phyloP scores from a whole-genome alignment of 2,329 filamentous ascomycete genomes.

The Beauveria sp. region DNA sequence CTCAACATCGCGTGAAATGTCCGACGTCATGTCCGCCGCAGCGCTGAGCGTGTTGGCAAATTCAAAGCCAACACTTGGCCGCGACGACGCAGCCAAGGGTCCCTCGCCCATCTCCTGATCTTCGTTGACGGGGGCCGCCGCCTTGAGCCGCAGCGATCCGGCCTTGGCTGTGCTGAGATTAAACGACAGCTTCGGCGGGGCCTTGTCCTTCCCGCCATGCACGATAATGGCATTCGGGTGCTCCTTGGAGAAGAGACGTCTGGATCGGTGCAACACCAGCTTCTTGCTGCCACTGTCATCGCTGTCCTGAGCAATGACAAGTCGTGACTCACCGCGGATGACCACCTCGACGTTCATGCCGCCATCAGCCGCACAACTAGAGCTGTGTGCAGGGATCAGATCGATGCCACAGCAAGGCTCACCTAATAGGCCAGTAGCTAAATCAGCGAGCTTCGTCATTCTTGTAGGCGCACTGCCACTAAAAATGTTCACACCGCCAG shows the following conservation, averaged over 20 bases:
- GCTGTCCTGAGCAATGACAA: conserved; percentile 47
- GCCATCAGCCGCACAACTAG: conserved; percentile 21
- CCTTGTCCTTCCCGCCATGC: conserved; percentile 35
- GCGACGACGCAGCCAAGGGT: conserved; percentile 20
- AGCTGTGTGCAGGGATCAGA: conserved; percentile 31
- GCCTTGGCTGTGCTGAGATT: conserved; percentile 42
- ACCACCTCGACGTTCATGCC: conserved; percentile 46
- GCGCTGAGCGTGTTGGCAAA: conserved; percentile 45
- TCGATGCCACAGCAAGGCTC: conserved; percentile 48
- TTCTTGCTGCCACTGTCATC: conserved; percentile 40
- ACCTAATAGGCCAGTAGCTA: conserved; percentile 46
- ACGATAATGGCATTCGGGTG: conserved; percentile 48
- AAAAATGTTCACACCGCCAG: conserved; percentile 48
- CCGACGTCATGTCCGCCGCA: conserved; percentile 45
- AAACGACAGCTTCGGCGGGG: conserved; percentile 34
- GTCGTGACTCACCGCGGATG: conserved; percentile 46
- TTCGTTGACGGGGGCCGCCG: conserved; percentile 22
- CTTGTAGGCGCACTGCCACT: conserved; percentile 46
- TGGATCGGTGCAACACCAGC: conserved; percentile 32
- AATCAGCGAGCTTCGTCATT: conserved; percentile 48
- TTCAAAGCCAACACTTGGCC: conserved; percentile 34
- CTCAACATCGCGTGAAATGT: conserved; percentile 48
- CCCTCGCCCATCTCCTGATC: conserved; percentile 15
- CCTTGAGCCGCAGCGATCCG: conserved; percentile 27
- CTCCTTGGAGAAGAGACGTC: conserved; percentile 30